These are phyloP conservation scores for Globisporangium cederbergense DNA, from an alignment of 352 stramenopile species.

Conservation along the genomic window DNA sequence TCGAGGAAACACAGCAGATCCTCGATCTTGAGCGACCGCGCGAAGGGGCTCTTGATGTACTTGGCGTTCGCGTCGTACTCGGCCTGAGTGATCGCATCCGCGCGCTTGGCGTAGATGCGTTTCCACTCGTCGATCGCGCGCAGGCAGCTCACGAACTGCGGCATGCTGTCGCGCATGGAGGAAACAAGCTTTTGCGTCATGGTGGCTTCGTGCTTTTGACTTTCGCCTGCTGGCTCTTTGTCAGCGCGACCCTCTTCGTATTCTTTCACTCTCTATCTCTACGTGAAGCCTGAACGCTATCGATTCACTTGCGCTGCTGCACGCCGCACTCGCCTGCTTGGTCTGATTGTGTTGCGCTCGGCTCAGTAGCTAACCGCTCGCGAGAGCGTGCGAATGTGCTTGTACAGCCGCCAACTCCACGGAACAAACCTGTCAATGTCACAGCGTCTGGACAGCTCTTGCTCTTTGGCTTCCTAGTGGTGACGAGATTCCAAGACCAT, in stretches of 20 bases:
- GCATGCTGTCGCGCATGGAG: conserved; percentile 70
- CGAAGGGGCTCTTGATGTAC: conserved; percentile 72
- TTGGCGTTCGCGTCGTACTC: conserved; percentile 70
- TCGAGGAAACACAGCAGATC: conserved; percentile 69
- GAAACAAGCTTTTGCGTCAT: conserved; percentile 51
- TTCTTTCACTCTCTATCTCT: neutral
- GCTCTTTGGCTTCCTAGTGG: too few relatives aligned
- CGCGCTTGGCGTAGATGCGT: conserved; percentile 48
- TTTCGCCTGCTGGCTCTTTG: neutral
- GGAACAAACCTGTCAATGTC: too few relatives aligned
- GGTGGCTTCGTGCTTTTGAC: neutral
- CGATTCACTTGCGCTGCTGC: too few relatives aligned
- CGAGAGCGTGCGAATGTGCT: too few relatives aligned
- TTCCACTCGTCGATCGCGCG: conserved; percentile 73
- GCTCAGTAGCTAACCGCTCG: too few relatives aligned
- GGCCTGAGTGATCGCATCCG: conserved; percentile 48
- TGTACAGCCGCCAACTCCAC: too few relatives aligned
- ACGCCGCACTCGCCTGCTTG: too few relatives aligned
- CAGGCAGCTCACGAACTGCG: conserved; percentile 75
- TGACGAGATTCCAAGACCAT: too few relatives aligned
- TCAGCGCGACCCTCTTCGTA: neutral
- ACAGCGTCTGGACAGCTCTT: too few relatives aligned
- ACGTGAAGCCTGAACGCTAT: neutral
- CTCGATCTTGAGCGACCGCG: conserved; percentile 55
- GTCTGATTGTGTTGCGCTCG: too few relatives aligned